These are phyloP conservation scores for Colletotrichum chlorophyti DNA, from an alignment of 2,329 filamentous ascomycete species.

Conservation along the genomic window DNA sequence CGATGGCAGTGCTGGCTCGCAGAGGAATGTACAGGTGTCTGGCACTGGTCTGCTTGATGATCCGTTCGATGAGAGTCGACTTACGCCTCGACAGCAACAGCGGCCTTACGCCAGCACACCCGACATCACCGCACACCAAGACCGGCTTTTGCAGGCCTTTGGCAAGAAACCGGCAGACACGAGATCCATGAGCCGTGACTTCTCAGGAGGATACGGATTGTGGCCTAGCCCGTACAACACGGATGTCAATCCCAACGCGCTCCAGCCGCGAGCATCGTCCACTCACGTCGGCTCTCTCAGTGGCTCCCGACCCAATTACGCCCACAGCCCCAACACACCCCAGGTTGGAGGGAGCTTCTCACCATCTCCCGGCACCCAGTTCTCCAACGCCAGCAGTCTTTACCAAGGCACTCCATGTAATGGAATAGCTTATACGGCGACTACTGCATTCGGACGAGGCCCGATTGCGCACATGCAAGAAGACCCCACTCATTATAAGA, in stretches of 20 bases:
- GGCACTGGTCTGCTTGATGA: conserved; percentile 35
- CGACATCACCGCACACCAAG: conserved; percentile 36
- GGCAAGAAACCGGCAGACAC: conserved; percentile 19
- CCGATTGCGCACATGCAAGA: conserved; percentile 20
- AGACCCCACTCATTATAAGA: conserved; percentile 30
- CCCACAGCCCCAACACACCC: conserved; percentile 29
- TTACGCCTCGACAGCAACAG: conserved; percentile 11
- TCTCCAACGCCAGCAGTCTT: conserved; percentile 58
- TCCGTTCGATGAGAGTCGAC: conserved; percentile 33
- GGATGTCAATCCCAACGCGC: conserved; percentile 6
- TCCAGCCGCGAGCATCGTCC: conserved; percentile 12
- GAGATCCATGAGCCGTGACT: conserved; percentile 26
- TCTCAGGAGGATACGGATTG: conserved; percentile 7
- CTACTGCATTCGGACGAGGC: conserved; percentile 24
- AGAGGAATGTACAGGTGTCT: neutral
- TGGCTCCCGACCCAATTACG: conserved; percentile 27
- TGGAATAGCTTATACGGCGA: conserved; percentile 26
- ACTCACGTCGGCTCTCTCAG: conserved; percentile 16
- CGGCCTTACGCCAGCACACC: conserved; percentile 11
- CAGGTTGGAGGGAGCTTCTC: conserved; percentile 27
- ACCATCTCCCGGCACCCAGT: conserved; percentile 41
- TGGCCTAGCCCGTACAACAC: conserved; percentile 17
- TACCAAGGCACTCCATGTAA: conserved; percentile 54
- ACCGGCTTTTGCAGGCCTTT: conserved; percentile 44
- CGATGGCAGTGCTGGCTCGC: conserved; percentile 3